Evolutionary conservation across 2,329 filamentous ascomycete genomes (phyloP).

Genomic region (Pseudogymnoascus sp.): DNA sequence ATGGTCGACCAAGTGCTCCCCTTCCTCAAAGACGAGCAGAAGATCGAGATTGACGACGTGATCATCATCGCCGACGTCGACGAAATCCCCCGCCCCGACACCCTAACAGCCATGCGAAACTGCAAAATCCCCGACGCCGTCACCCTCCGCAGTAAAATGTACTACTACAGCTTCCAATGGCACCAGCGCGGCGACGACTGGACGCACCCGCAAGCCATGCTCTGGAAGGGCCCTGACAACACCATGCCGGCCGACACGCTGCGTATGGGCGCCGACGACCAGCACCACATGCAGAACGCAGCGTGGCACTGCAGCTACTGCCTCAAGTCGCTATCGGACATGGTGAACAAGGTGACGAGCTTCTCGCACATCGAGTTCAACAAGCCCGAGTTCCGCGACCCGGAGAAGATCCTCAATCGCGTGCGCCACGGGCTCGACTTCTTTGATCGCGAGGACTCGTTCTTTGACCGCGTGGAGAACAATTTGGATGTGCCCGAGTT

Average conservation of each 20-base stretch:
- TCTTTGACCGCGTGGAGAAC: conserved; percentile 30
- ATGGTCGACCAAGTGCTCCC: conserved; percentile 46
- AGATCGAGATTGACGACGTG: conserved; percentile 32
- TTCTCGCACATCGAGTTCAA: conserved; percentile 36
- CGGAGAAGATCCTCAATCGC: conserved; percentile 32
- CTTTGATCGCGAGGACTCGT: conserved; percentile 30
- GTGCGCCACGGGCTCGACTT: conserved; percentile 37
- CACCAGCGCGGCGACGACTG: conserved; percentile 30
- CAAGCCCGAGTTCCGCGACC: conserved; percentile 33
- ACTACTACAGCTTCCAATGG: conserved; percentile 35
- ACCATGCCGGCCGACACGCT: conserved; percentile 36
- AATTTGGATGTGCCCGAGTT: conserved; percentile 37
- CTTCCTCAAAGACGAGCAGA: conserved; percentile 27
- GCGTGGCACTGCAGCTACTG: conserved; percentile 41
- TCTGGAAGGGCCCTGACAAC: conserved; percentile 28
- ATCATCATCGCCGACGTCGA: conserved; percentile 39
- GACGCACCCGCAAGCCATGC: conserved; percentile 38
- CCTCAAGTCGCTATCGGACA: conserved; percentile 34
- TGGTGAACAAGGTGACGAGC: conserved; percentile 34
- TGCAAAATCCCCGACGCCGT: conserved; percentile 29
- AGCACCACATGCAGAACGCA: conserved; percentile 28
- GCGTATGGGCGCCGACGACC: conserved; percentile 26
- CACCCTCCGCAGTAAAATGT: conserved; percentile 30
- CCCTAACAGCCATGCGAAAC: conserved; percentile 29
- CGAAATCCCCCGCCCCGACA: conserved; percentile 34